Base-by-base conservation (phyloP, 1,284 basidiomycete genomes). In the Tetrapyrgos nigripes region DNA sequence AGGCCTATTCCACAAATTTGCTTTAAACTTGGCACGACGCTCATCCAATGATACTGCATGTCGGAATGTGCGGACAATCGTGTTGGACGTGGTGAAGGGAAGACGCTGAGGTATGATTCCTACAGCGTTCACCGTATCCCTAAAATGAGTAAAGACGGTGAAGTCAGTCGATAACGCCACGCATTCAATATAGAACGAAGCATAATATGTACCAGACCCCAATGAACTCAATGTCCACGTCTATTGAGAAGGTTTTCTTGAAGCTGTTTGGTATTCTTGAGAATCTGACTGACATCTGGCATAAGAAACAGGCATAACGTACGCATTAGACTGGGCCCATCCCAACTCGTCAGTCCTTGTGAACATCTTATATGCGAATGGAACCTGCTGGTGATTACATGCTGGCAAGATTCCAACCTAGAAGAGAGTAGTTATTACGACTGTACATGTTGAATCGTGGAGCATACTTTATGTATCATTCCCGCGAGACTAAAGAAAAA, bases 41-140 rank as follows among this genome's bases (percentile, higher is more conserved):
- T 88, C 86, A 58, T 88, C 59, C 88, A 86, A 60, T 88, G 85
- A 66, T 11, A 88, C 53, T 0, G 86, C 75, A 55, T 77, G 75
- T 28, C 87, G 74, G 70, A 88, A 89, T 47, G 77, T 79, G 3
- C 73, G 73, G 57, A 87, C 79, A 40, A 76, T 79, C 24, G 73
- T 68, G 55, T 84, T 85, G 35, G 75, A 73, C 8, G 70, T 78
- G 0, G 83, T 83, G 64, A 88, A 86, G 1, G 85, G 85, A 26
- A 89, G 71, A 26, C 76, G 75, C 35, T 78, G 81, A 21, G 81
- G 78, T 45, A 85, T 68, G 3, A 84, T 57, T 28, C 86, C 85
- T 48, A 86, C 83, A 5, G 82, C 80, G 27, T 72, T 75, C 17
- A 87, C 85, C 0, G 84, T 87, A 61, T 86, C 85, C 83, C 83